Percentiles rank a stretch among this genome's conserved stretches.
Evolutionary conservation across 352 stramenopile genomes (phyloP).

Genomic region (Globisporangium okanoganense): DNA sequence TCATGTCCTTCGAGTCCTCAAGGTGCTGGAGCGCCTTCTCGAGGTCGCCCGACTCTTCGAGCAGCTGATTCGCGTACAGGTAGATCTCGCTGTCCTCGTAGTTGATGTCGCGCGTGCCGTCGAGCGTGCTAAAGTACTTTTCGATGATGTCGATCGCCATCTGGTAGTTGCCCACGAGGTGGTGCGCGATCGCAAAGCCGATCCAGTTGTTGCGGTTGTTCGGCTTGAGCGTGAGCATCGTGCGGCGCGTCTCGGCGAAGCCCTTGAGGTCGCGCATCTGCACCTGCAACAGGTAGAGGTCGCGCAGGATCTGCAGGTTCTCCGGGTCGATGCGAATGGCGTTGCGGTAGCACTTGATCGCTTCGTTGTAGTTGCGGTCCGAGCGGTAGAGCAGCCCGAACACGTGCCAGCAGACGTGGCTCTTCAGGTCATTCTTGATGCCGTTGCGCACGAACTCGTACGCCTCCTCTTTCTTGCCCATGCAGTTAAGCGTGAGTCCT

Average conservation of each 20-base stretch:
- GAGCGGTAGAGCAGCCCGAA: slow-evolving; percentile 96
- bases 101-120: slow-evolving; percentile 39
- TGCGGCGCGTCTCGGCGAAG: slow-evolving; percentile 93
- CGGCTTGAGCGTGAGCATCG: slow-evolving; percentile 92
- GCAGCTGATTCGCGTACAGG: slow-evolving; percentile 94
- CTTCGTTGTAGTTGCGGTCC: slow-evolving; percentile 96
- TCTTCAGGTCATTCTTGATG: slow-evolving; percentile 91
- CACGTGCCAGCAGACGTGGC: slow-evolving; percentile 98
- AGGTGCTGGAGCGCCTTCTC: slow-evolving; percentile 85
- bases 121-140: slow-evolving; percentile 92
- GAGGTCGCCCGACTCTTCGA: slow-evolving; percentile 89
- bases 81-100: slow-evolving; percentile 97
- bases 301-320: slow-evolving; percentile 97
- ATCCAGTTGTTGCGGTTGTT: slow-evolving; percentile 97
- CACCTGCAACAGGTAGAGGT: slow-evolving; percentile 96
- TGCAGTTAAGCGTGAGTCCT: slow-evolving; percentile 94
- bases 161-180: slow-evolving; percentile 90
- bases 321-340: slow-evolving; percentile 95
- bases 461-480: slow-evolving; percentile 94
- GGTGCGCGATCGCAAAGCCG: slow-evolving; percentile 94
- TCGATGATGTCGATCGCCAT: slow-evolving; percentile 96
- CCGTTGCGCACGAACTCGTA: slow-evolving; percentile 95
- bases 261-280: slow-evolving; percentile 88
- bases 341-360: slow-evolving; percentile 98
- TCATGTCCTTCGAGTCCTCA: slow-evolving; percentile 65